phyloP scores from a whole-genome alignment of 352 stramenopile genomes.

The Globisporangium takayamanum region DNA sequence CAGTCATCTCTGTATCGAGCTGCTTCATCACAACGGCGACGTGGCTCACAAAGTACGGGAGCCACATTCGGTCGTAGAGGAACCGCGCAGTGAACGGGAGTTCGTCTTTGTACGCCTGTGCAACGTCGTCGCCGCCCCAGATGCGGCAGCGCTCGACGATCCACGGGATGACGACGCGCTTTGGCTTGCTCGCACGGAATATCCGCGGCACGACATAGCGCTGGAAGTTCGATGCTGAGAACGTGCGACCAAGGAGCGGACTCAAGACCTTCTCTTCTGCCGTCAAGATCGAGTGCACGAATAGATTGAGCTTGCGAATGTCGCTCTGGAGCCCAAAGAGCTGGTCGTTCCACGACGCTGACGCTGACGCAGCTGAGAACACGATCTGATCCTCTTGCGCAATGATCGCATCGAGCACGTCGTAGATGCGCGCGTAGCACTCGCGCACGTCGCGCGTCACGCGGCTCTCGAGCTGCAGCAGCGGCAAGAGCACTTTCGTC shows the following conservation, averaged over 20 bases:
- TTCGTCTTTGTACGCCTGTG: constrained; percentile 61
- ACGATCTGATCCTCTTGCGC: constrained; percentile 48
- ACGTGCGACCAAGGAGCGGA: constrained; percentile 50
- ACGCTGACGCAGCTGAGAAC: constrained; percentile 38
- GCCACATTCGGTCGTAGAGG: constrained; percentile 75
- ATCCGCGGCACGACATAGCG: constrained; percentile 71
- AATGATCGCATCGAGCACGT: constrained; percentile 50
- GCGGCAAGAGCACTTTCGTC: constrained; percentile 47
- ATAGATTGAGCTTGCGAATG: constrained; percentile 65
- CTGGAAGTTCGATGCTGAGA: constrained; percentile 67
- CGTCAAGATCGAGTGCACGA: constrained; percentile 58
- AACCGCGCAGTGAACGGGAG: constrained; percentile 69
- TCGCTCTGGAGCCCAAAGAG: constrained; percentile 52
- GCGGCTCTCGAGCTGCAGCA: constrained; percentile 51
- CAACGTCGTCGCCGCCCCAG: constrained; percentile 55
- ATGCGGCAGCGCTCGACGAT: constrained; percentile 72
- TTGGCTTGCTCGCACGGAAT: constrained; percentile 54
- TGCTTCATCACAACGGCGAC: constrained; percentile 70
- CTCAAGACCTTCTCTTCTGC: constrained; percentile 62
- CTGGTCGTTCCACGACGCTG: constrained; percentile 35
- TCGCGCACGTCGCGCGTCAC: constrained; percentile 58
- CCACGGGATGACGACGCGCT: constrained; percentile 71
- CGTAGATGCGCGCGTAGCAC: constrained; percentile 60
- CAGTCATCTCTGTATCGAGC: constrained; percentile 36
- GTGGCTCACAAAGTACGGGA: constrained; percentile 62